phyloP scores from a whole-genome alignment of 75 land plant genomes.

The Cunninghamia lanceolata region DNA sequence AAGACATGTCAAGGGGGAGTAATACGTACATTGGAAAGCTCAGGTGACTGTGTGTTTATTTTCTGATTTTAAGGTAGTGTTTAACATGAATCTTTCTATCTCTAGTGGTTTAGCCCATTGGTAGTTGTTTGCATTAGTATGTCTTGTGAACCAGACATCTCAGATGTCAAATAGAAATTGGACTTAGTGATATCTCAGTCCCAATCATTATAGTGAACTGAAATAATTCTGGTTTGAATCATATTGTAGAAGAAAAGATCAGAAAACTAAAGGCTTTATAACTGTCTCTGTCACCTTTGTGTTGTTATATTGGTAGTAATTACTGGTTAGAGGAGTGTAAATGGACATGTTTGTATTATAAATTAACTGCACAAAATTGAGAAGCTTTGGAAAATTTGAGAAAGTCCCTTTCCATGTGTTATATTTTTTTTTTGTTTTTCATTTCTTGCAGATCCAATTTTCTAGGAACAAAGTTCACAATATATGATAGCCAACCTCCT shows the following conservation, averaged over 20 bases:
- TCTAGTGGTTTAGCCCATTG: neutral
- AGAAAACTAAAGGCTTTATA: neutral
- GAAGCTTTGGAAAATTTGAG: neutral
- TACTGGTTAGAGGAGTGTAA: neutral
- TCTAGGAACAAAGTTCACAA: slow-evolving; percentile 86
- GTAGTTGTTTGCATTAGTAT: neutral
- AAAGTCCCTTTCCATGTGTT: neutral
- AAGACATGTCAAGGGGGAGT: slow-evolving; percentile 76
- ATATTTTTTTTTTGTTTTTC: neutral
- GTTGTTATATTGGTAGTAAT: neutral
- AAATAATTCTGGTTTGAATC: neutral
- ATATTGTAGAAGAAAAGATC: neutral
- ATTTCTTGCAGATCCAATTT: slow-evolving; percentile 70
- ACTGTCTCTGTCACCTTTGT: neutral
- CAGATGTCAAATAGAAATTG: neutral
- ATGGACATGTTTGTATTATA: neutral
- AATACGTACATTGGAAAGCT: slow-evolving; percentile 78
- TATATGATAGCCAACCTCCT: slow-evolving; percentile 85
- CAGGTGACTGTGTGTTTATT: slow-evolving; percentile 33
- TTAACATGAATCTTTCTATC: neutral
- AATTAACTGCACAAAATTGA: neutral
- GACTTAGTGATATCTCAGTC: neutral
- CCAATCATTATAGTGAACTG: neutral
- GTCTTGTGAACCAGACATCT: neutral
- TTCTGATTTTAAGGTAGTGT: neutral